These are phyloP conservation scores for Teunomyces panamensis DNA, from an alignment of 805 yeast genomes.

Conservation along the genomic window DNA sequence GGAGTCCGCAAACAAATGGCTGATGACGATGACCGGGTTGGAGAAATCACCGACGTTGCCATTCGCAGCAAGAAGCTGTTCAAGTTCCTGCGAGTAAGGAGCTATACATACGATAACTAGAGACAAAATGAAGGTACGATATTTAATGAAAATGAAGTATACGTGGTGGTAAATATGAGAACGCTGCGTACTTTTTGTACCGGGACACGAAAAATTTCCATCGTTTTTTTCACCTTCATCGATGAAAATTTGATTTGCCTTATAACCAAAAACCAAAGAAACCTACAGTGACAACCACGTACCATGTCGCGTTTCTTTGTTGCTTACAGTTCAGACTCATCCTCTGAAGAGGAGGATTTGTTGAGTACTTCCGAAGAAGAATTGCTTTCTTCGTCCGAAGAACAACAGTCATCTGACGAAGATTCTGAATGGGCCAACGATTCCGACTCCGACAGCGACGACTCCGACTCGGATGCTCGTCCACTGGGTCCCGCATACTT, in stretches of 20 bases:
- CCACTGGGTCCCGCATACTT: conserved; percentile 54
- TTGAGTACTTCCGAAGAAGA: conserved; percentile 59
- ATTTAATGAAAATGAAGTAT: neutral
- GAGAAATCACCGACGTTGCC: conserved; percentile 48
- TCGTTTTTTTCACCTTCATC: conserved; percentile 13
- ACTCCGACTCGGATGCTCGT: conserved; percentile 32
- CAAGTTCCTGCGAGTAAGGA: conserved; percentile 64
- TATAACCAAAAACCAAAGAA: neutral
- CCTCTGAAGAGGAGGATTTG: conserved; percentile 52
- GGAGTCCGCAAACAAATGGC: conserved; percentile 44
- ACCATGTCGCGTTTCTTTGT: conserved; percentile 90
- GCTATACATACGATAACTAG: conserved; percentile 21
- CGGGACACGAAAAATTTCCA: conserved; percentile 7
- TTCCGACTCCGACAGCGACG: conserved; percentile 21
- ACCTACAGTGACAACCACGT: conserved; percentile 1
- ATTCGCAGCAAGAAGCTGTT: conserved; percentile 75
- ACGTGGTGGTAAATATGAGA: neutral
- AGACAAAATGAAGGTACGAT: neutral
- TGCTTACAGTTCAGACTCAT: conserved; percentile 54
- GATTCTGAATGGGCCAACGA: conserved; percentile 54
- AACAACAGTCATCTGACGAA: conserved; percentile 40
- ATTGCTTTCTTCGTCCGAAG: conserved; percentile 47
- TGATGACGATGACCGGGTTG: conserved; percentile 46
- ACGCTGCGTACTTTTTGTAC: conserved; percentile 10
- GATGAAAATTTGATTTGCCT: conserved; percentile 24